Base-by-base conservation (phyloP, 352 stramenopile species). In the Phytophthora hibernalis region DNA sequence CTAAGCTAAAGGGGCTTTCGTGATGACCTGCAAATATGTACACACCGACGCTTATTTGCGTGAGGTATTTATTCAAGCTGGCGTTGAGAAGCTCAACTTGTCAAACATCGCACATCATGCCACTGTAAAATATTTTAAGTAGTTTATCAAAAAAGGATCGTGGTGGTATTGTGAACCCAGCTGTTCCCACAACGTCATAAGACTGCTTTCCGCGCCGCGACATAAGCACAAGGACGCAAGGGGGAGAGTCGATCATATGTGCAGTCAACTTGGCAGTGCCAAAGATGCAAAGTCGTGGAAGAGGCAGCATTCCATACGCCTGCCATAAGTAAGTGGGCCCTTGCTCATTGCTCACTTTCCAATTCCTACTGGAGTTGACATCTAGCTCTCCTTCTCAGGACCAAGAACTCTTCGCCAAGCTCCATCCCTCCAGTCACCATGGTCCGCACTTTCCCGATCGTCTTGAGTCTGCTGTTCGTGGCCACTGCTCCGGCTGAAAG, bases 281-380 rank as follows among this genome's bases (percentile, higher is more conserved):
- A 45, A 18, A 7, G 42, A 31, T 31, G 18, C 42, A n/a, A 66
- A 70, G 63, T 55, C 65, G 49, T 22, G 8, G 35, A 61, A 30
- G 21, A 30, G 8, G 12, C 7, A 10, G 3, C 40, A 44, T 9
- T 44, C 5, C 10, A 21, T 44, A 16, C 15, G 22, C 40, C 37
- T 21, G 47, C 61, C 35, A 35, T 21, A 22, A 49, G 42, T 49
- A 22, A 38, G 26, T 20, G 24, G 24, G 12, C 24, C 26, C 43
- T 47, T 54, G 16, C 12, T 38, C 12, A 37, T 12, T 1, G 13
- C 35, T 68, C 59, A 72, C 24, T 72, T 61, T 56, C 58, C 45
- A 60, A 72, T 68, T 68, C 47, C 58, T 57, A 51, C 31, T 50
- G 57, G 44, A 65, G 59, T 60, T 42, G 65, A 72, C 18, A 68